Conservation (phyloP, 106 monocot genomes). For the Gastrodia elata region DNA sequence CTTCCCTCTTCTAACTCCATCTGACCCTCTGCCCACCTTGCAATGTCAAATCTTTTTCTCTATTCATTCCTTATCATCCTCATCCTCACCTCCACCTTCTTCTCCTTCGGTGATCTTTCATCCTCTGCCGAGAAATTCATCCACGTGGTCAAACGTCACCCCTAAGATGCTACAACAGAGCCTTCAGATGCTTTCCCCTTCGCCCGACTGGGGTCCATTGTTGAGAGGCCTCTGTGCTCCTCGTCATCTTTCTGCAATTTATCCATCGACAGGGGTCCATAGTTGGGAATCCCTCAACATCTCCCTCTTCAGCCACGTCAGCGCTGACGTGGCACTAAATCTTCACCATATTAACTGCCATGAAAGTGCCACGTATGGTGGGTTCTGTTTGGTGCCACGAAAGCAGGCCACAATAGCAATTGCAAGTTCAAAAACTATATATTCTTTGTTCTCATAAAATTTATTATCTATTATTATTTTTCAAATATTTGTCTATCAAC, state of each 20-base stretch:
- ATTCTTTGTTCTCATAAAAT: too few relatives aligned
- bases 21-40: not conserved
- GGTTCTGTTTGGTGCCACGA: too few relatives aligned
- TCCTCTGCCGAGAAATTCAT: slow-evolving; percentile 60
- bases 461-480: too few relatives aligned
- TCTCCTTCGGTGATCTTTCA: not conserved
- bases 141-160: slow-evolving; percentile 59
- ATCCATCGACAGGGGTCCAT: slow-evolving; percentile 23
- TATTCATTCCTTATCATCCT: not conserved
- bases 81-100: not conserved
- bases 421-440: too few relatives aligned
- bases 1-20: not conserved
- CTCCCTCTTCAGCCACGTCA: too few relatives aligned
- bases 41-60: slow-evolving; percentile 3
- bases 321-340: too few relatives aligned
- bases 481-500: too few relatives aligned
- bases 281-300: too few relatives aligned
- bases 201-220: slow-evolving; percentile 13
- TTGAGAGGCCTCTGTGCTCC: slow-evolving; percentile 35
- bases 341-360: too few relatives aligned
- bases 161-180: slow-evolving; percentile 30
- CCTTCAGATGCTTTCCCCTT: not conserved
- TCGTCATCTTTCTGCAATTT: slow-evolving; percentile 16
- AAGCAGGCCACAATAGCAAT: too few relatives aligned
- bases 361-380: too few relatives aligned